Evolutionary conservation across 306 rosid species (phyloP).

Genomic region (Erythrophleum fordii): DNA sequence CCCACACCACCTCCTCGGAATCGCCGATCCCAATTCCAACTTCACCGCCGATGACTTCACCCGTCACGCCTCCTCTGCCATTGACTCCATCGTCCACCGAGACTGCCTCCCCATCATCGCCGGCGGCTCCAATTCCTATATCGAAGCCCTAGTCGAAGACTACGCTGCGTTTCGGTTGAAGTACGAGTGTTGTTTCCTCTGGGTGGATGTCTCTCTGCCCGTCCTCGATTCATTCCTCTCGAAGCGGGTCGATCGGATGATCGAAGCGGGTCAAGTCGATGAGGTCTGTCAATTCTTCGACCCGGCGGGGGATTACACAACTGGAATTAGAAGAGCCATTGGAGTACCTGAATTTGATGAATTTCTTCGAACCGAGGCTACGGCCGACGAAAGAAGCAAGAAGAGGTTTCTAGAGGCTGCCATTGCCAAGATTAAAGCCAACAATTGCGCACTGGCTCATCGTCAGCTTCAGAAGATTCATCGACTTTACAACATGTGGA

Average conservation of each 20-base stretch:
- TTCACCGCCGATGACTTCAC: constrained; percentile 50
- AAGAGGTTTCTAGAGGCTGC: constrained; percentile 36
- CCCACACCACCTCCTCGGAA: constrained; percentile 74
- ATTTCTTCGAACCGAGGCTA: constrained; percentile 30
- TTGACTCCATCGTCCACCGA: constrained; percentile 44
- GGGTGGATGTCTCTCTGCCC: constrained; percentile 44
- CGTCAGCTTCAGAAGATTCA: constrained; percentile 49
- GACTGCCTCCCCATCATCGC: constrained; percentile 53
- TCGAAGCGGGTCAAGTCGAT: constrained; percentile 42
- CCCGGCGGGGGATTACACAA: constrained; percentile 36
- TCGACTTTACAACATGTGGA: constrained; percentile 40
- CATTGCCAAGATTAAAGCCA: constrained; percentile 41
- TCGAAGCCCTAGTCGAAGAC: constrained; percentile 43
- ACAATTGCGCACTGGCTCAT: constrained; percentile 47
- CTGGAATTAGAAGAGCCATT: constrained; percentile 49
- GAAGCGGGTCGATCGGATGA: constrained; percentile 53
- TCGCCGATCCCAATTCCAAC: constrained; percentile 38
- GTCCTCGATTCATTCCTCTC: constrained; percentile 45
- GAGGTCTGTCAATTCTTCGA: constrained; percentile 47
- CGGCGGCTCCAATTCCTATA: constrained; percentile 57
- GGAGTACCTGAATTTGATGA: constrained; percentile 55
- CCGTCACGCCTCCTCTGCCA: constrained; percentile 39
- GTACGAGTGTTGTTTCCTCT: constrained; percentile 53
- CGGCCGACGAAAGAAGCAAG: constrained; percentile 16
- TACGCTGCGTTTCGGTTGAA: constrained; percentile 32